Evolutionary conservation across 1,284 basidiomycete genomes (phyloP).

Genomic region (Kwoniella shivajii): DNA sequence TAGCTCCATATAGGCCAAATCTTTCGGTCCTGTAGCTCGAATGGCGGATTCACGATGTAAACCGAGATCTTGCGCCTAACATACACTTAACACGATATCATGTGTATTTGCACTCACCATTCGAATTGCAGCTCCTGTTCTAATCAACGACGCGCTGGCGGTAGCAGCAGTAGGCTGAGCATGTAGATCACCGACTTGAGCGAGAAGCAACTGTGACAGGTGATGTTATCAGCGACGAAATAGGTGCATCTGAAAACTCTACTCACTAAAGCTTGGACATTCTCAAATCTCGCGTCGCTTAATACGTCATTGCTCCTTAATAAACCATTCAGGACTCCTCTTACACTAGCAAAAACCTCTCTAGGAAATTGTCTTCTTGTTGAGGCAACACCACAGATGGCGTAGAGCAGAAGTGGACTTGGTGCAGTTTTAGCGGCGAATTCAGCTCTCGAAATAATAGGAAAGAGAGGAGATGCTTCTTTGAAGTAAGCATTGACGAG

Average conservation of each 20-base stretch:
- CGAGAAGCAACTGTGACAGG: conserved; percentile 31
- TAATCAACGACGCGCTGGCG: conserved; percentile 48
- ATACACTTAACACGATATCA: conserved; percentile 3
- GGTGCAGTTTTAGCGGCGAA: conserved; percentile 65
- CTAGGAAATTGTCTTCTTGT: conserved; percentile 80
- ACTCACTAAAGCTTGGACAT: conserved; percentile 83
- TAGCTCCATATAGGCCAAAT: conserved; percentile 66
- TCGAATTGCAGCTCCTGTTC: conserved; percentile 64
- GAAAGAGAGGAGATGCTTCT: conserved; percentile 79
- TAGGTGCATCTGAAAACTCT: not conserved
- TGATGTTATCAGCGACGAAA: conserved; percentile 5
- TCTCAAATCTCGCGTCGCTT: conserved; percentile 79
- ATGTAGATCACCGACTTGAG: conserved; percentile 55
- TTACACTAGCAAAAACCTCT: conserved; percentile 77
- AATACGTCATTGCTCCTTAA: conserved; percentile 88
- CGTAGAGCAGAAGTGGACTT: conserved; percentile 70
- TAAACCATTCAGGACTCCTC: conserved; percentile 78
- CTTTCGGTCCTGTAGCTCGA: conserved; percentile 35
- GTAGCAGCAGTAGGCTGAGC: conserved; percentile 52
- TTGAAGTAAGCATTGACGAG: conserved; percentile 90
- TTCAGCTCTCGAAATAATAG: conserved; percentile 82
- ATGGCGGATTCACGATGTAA: conserved; percentile 67
- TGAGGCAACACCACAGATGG: conserved; percentile 88
- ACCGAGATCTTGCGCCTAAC: conserved; percentile 85
- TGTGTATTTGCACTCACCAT: conserved; percentile 64